Conservation (phyloP, 2,329 filamentous ascomycete genomes). For the Chaetomium sp. region DNA sequence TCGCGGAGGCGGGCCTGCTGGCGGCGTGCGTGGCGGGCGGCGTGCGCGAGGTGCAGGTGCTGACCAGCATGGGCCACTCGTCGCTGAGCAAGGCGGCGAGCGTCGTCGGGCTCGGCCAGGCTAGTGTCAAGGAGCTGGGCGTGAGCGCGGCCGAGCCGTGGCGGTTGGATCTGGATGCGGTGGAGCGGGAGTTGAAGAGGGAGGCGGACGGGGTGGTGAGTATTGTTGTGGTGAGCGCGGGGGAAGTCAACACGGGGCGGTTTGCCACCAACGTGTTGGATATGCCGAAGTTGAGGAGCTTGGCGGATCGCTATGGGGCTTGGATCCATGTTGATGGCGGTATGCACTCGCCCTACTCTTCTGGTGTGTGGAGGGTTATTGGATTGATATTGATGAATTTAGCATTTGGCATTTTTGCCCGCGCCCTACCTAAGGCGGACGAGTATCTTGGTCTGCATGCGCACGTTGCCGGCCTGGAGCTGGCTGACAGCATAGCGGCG, state of each 20-base stretch:
- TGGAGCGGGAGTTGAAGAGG: slow-evolving; percentile 61
- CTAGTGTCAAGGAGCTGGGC: slow-evolving; percentile 63
- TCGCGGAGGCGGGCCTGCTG: slow-evolving; percentile 71
- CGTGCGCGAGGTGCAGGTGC: slow-evolving; percentile 69
- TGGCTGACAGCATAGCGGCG: slow-evolving; percentile 84
- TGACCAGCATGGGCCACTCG: slow-evolving; percentile 82
- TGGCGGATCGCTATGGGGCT: slow-evolving; percentile 73
- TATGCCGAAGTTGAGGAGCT: slow-evolving; percentile 61
- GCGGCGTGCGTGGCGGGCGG: slow-evolving; percentile 65
- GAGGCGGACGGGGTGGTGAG: slow-evolving; percentile 59
- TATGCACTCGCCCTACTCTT: slow-evolving; percentile 38
- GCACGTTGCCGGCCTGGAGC: slow-evolving; percentile 66
- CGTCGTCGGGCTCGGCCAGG: slow-evolving; percentile 75
- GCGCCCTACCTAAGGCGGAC: slow-evolving; percentile 59
- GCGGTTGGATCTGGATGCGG: slow-evolving; percentile 65
- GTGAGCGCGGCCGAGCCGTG: slow-evolving; percentile 59
- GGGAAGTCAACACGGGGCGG: slow-evolving; percentile 87
- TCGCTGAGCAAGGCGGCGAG: slow-evolving; percentile 82
- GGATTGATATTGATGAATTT: slow-evolving; percentile 17
- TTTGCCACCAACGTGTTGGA: slow-evolving; percentile 67
- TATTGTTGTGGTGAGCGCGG: slow-evolving; percentile 79
- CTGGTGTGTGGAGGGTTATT: neutral
- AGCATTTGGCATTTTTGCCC: slow-evolving; percentile 84
- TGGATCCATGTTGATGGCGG: slow-evolving; percentile 90
- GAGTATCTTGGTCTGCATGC: slow-evolving; percentile 59